Conservation (phyloP, 176 grass and related monocot species). For the Rhynchospora breviuscula region DNA sequence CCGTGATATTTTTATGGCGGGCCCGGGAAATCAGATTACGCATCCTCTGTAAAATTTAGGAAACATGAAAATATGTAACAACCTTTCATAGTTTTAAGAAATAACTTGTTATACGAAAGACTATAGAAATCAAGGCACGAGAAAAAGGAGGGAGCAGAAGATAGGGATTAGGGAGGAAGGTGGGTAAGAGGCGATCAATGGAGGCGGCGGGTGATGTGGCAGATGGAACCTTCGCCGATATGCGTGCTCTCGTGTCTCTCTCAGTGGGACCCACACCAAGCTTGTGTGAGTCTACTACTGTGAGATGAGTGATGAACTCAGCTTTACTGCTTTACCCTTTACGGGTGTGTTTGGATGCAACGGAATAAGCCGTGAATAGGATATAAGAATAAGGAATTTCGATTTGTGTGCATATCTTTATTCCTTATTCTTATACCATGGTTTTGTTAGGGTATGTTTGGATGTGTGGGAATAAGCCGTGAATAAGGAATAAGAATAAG, state of each 20-base stretch:
- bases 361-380: too few relatives aligned
- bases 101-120: not conserved
- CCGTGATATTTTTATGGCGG: not conserved
- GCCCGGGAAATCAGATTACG: not conserved
- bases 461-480: too few relatives aligned
- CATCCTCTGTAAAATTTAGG: not conserved
- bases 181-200: slow-evolving; percentile 9
- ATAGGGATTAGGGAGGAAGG: not conserved
- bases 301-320: not conserved
- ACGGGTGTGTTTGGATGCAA: too few relatives aligned
- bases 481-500: too few relatives aligned
- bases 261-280: not conserved
- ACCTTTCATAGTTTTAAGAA: not conserved
- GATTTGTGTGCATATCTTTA: too few relatives aligned
- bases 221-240: slow-evolving; percentile 21
- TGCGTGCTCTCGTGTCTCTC: not conserved
- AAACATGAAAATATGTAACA: not conserved
- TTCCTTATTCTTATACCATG: too few relatives aligned
- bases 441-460: too few relatives aligned
- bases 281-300: too few relatives aligned
- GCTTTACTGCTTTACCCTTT: too few relatives aligned
- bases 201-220: slow-evolving; percentile 20
- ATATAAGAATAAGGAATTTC: too few relatives aligned
- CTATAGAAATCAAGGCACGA: not conserved
- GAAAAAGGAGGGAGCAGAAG: not conserved